Base-by-base conservation (phyloP, 441 rosid species). In the Corymbia citriodora region DNA sequence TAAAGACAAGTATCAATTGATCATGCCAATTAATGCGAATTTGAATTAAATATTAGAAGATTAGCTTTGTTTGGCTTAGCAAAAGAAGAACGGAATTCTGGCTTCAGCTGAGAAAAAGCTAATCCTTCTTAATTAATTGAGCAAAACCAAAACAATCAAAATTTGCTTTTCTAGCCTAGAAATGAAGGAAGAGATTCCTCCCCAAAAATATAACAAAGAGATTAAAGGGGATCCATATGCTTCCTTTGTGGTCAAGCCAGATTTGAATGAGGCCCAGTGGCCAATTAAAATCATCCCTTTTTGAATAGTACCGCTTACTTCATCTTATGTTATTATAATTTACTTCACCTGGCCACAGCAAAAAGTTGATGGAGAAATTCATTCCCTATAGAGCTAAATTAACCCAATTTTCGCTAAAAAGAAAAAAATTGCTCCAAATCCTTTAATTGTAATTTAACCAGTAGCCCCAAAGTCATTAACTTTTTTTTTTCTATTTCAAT, bases 31-130 rank as follows among this genome's bases (percentile, higher is more conserved):
- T 8, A 55, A 4, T 19, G 59, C 1, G 59, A 55, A 19, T 55
- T 2, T 1, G 59, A 0, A 55, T 55, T 55, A 3, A 19, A 0
- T 19, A 55, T 55, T 18, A 3, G 23, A 55, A 55, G 57, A 55
- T 55, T 9, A 1, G 4, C 57, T 55, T 7, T 55, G 2, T 55
- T 55, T 19, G 57, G 57, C 57, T 54, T 54, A 54, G 55, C 25
- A 0, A 54, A 55, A 55, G 57, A 2, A 55, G 3, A 55, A 55
- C 18, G 57, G 9, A 2, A 18, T 2, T 18, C 3, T 0, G 2
- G 25, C 59, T 8, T 4, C 2, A 17, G 0, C 19, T 0, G 0
- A 55, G 21, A 2, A 17, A 55, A 55, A 55, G 57, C 1, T 54
- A 54, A 55, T 55, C 55, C 57, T 55, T 55, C 9, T 18, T 8